Conservation (phyloP, 176 grass and related monocot species). For the Poa pratensis region DNA sequence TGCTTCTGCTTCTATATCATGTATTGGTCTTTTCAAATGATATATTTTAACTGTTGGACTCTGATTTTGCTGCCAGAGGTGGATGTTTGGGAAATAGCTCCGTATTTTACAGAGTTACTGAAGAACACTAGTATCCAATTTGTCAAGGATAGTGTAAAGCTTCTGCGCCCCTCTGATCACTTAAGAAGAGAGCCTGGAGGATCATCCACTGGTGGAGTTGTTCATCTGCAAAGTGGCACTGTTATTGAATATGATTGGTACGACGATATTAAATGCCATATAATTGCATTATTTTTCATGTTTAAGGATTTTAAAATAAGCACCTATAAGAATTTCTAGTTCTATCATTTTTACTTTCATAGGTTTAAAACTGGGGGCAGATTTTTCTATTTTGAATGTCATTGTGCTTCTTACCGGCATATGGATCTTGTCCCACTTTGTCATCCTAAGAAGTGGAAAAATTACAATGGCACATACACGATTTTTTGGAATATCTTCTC, state of each 20-base stretch:
- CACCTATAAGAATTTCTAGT: not conserved
- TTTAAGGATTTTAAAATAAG: not conserved
- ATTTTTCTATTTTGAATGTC: not conserved
- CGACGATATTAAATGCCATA: constrained; percentile 30
- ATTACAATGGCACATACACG: not conserved
- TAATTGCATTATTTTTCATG: not conserved
- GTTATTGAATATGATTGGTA: constrained; percentile 98
- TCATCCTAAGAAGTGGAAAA: not conserved
- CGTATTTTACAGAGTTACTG: constrained; percentile 80
- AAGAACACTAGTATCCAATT: constrained; percentile 81
- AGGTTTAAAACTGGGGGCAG: not conserved
- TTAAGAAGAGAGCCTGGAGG: constrained; percentile 54
- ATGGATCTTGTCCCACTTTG: not conserved
- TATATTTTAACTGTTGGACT: constrained; percentile 32
- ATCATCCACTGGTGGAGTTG: constrained; percentile 69
- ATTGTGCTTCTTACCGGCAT: not conserved
- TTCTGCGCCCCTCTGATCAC: constrained; percentile 81
- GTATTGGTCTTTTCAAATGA: constrained; percentile 30
- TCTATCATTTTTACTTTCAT: constrained; percentile 5
- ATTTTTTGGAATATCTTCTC: not conserved
- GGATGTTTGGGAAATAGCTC: constrained; percentile 95
- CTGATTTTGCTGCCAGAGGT: constrained; percentile 73
- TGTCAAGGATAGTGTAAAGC: constrained; percentile 80
- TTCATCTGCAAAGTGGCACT: constrained; percentile 87
- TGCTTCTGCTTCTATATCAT: constrained; percentile 10